Evolutionary conservation across 2,329 filamentous ascomycete species (phyloP), one percentile per base, ranked within the genome.

Genomic region (Colletotrichum viniferum): DNA sequence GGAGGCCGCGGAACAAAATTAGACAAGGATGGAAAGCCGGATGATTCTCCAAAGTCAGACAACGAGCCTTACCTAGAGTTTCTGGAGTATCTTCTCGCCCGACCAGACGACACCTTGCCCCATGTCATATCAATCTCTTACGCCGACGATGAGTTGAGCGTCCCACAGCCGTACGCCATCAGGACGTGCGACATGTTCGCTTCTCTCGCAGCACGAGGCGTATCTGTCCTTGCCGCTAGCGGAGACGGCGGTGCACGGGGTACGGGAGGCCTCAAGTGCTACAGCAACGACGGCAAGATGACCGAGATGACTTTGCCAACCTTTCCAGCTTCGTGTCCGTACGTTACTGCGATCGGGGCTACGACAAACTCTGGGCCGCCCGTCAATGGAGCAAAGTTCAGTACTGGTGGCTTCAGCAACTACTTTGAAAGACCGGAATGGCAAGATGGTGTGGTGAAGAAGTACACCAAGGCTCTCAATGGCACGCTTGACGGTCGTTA

Each of bases 301-400:
- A 88, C 85, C 2, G 88, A 88, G 12, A 86, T 88, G 24, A 91
- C 93, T 79, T 85, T 91, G 34, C 88, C 92, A 2, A 88, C 87
- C 7, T 95, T 94, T 82, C 93, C 93, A 0, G 90, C 89, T 0
- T 89, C 89, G 0, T 95, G 93, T 78, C 93, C 93, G 0, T 95
- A 90, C 81, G 89, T 94, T 9, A 95, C 93, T 1, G 85, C 88
- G 4, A 90, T 95, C 2, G 93, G 93, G 8, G 93, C 90, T 2
- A 92, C 91, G 2, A 80, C 76, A 52, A 84, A 84, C 77, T 78
- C 77, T 3, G 77, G 78, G 4, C 80, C 83, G 5, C 85, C 85
- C 1, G 84, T 88, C 13, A 80, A 78, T 4, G 88, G 84, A 4
- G 85, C 88, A 3, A 78, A 77, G n/a, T 88, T 87, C 79, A 89